These are phyloP conservation scores for Stephania cephalantha DNA, from an alignment of 164 flowering plant genomes.

Conservation along the genomic window DNA sequence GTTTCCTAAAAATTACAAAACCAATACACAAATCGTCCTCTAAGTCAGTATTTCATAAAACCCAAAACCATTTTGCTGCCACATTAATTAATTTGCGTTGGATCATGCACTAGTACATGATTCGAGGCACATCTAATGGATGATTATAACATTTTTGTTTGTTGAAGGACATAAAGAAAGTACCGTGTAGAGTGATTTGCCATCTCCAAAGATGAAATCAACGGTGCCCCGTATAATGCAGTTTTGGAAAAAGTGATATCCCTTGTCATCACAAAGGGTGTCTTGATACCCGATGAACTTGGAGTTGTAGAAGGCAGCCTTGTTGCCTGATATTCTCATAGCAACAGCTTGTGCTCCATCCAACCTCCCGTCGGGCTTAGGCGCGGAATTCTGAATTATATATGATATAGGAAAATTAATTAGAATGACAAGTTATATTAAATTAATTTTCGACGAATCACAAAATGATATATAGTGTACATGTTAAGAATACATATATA, in stretches of 20 bases:
- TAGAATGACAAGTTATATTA: not conserved
- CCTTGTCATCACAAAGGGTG: slow-evolving; percentile 40
- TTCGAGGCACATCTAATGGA: no score
- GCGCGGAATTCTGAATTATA: slow-evolving; percentile 53
- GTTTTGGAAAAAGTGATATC: slow-evolving; percentile 40
- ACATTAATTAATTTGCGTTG: no score
- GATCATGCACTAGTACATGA: no score
- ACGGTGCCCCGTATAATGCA: slow-evolving; percentile 40
- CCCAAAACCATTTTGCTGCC: no score
- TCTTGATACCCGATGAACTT: slow-evolving; percentile 52
- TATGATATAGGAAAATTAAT: no score
- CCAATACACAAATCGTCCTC: not conserved
- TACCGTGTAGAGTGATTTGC: slow-evolving; percentile 36
- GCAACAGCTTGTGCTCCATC: slow-evolving; percentile 55
- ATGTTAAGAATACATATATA: not conserved
- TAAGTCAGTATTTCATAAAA: no score
- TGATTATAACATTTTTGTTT: no score
- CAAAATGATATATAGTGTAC: not conserved
- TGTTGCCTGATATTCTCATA: slow-evolving; percentile 42
- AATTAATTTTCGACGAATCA: no score
- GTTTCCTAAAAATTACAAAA: slow-evolving; percentile 22
- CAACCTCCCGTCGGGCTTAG: slow-evolving; percentile 43
- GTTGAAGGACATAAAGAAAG: no score
- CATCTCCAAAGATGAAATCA: slow-evolving; percentile 44
- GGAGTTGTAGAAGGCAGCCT: slow-evolving; percentile 50